phyloP scores from a whole-genome alignment of 352 stramenopile genomes.

The Phytopythium kandeliae region DNA sequence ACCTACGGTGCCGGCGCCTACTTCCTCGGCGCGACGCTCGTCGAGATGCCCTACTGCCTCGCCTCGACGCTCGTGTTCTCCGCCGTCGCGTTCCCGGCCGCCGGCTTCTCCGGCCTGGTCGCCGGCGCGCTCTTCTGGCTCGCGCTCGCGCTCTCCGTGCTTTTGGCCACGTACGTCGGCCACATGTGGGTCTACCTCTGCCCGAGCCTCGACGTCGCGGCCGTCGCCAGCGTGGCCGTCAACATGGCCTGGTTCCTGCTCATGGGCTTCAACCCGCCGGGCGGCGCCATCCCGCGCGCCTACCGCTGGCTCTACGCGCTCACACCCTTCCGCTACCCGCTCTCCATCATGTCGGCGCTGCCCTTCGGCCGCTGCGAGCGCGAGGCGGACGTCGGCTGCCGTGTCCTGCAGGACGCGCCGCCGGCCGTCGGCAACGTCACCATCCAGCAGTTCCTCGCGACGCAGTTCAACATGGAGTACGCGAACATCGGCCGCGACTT shows the following conservation, averaged over 20 bases:
- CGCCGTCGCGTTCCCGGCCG: constrained; percentile 49
- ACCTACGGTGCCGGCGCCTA: constrained; percentile 72
- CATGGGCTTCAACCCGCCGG: constrained; percentile 32
- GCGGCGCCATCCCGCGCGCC: constrained; percentile 15
- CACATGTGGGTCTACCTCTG: constrained; percentile 40
- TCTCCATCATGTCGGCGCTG: constrained; percentile 19
- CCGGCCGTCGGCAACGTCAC: constrained; percentile 7
- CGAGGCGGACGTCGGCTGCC: constrained; percentile 18
- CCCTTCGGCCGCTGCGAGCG: constrained; percentile 12
- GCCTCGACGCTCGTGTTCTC: constrained; percentile 35
- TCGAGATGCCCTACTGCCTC: constrained; percentile 25
- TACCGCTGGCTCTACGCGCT: constrained; percentile 31
- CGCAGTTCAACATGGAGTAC: constrained; percentile 28
- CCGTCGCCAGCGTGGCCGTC: constrained; percentile 18
- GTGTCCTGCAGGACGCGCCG: constrained; percentile 16
- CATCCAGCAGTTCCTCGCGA: constrained; percentile 2
- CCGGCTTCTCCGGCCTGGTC: constrained; percentile 35
- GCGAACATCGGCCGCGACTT: constrained; percentile 12
- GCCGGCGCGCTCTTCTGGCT: constrained; percentile 57
- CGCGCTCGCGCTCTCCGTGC: constrained; percentile 30
- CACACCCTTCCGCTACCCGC: constrained; percentile 17
- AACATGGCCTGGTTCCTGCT: constrained; percentile 24
- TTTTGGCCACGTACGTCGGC: constrained; percentile 46
- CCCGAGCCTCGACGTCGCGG: constrained; percentile 30
- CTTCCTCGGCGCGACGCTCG: constrained; percentile 39